A percentile compares a stretch with the other conserved stretches of the same genome.
These are phyloP conservation scores for Helicostylum pulchrum DNA, from an alignment of 192 early-diverging fungal species.

Conservation along the genomic window DNA sequence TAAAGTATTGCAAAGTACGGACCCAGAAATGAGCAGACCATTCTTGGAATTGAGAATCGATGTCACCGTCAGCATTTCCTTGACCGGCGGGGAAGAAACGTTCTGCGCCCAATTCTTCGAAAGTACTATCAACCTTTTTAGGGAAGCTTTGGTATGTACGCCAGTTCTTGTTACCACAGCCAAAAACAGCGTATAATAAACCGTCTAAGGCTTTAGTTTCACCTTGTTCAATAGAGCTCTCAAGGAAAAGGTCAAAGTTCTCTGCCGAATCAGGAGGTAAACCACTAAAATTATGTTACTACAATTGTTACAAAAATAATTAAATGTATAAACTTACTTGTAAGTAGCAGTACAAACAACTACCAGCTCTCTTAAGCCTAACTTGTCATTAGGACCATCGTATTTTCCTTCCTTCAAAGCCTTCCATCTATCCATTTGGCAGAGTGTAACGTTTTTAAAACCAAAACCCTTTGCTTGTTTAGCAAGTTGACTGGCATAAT, in stretches of 20 bases:
- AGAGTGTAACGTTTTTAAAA: conserved; percentile 27
- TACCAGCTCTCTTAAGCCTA: conserved; percentile 15
- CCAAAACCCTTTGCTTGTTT: conserved; percentile 39
- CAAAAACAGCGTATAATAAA: conserved; percentile 52
- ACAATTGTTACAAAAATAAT: no score
- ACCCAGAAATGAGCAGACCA: conserved; percentile 34
- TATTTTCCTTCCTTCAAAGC: conserved; percentile 25
- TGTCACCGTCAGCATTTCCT: conserved; percentile 47
- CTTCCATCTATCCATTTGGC: conserved; percentile 42
- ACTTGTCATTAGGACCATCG: neutral
- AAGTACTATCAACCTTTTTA: conserved; percentile 34
- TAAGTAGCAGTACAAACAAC: conserved; percentile 35
- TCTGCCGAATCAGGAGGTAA: conserved; percentile 51
- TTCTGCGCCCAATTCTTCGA: conserved; percentile 47
- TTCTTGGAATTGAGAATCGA: conserved; percentile 28
- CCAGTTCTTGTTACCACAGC: conserved; percentile 58
- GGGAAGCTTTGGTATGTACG: conserved; percentile 57
- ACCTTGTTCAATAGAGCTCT: conserved; percentile 13
- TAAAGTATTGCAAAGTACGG: conserved; percentile 12
- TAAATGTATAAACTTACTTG: conserved; percentile 1
- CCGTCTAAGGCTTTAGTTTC: conserved; percentile 30
- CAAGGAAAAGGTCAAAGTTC: conserved; percentile 34
- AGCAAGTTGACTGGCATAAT: conserved; percentile 45
- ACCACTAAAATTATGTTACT: conserved; percentile 13
- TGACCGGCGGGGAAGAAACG: conserved; percentile 41